These are phyloP conservation scores for Candolleomyces aberdarensis DNA, from an alignment of 768 basidiomycete species.

Conservation along the genomic window DNA sequence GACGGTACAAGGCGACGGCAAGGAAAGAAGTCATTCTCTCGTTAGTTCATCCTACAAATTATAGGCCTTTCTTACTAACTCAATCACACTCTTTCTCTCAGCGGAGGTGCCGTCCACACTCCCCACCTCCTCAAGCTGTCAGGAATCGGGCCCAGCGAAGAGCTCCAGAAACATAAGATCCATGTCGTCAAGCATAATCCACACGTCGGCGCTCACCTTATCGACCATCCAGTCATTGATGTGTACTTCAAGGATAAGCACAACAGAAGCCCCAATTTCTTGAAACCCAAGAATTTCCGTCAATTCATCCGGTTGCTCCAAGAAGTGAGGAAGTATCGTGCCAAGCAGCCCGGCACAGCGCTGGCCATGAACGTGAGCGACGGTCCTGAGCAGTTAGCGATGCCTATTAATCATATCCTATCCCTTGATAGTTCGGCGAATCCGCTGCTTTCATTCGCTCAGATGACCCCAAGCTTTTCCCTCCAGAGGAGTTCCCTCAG, in stretches of 20 bases:
- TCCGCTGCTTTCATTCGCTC: conserved; percentile 58
- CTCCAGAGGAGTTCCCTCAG: conserved; percentile 30
- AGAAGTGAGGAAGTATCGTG: conserved; percentile 38
- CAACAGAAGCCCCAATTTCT: conserved; percentile 38
- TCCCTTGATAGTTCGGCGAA: conserved; percentile 40
- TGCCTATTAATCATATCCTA: not conserved
- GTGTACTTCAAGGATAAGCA: conserved; percentile 52
- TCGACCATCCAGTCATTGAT: conserved; percentile 66
- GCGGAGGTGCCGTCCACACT: conserved; percentile 44
- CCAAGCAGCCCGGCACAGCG: conserved; percentile 44
- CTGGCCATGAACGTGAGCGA: conserved; percentile 49
- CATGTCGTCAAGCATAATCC: conserved; percentile 61
- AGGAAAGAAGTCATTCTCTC: conserved; percentile 59
- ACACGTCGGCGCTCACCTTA: conserved; percentile 70
- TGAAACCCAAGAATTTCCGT: conserved; percentile 29
- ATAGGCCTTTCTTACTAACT: not conserved
- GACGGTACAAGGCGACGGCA: conserved; percentile 44
- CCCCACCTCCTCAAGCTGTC: conserved; percentile 72
- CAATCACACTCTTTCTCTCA: conserved; percentile 1
- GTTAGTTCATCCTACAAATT: conserved; percentile 33
- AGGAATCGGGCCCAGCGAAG: conserved; percentile 67
- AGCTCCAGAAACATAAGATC: conserved; percentile 54
- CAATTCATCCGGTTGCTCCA: conserved; percentile 25
- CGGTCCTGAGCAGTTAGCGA: conserved; percentile 8
- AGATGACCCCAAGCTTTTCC: conserved; percentile 49